These are phyloP conservation scores for Vigna radiata DNA, from an alignment of 306 rosid species.

Conservation along the genomic window DNA sequence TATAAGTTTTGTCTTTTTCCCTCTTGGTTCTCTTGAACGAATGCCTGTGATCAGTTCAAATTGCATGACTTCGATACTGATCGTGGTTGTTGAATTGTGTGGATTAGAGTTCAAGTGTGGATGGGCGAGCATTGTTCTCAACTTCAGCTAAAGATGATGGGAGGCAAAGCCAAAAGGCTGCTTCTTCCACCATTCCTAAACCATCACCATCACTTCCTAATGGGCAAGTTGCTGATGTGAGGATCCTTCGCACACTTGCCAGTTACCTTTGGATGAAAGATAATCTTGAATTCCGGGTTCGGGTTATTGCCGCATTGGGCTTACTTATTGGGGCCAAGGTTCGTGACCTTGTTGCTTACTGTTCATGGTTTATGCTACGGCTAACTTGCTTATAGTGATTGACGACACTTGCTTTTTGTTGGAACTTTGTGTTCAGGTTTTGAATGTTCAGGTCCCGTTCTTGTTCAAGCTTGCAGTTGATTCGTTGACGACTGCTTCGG, in stretches of 20 bases:
- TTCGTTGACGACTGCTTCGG: slow-evolving; percentile 77
- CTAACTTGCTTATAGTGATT: slow-evolving; percentile 36
- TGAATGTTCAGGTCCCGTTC: slow-evolving; percentile 98
- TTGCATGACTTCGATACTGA: slow-evolving; percentile 41
- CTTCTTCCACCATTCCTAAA: slow-evolving; percentile 41
- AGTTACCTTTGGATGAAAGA: slow-evolving; percentile 96
- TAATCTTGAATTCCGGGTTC: slow-evolving; percentile 71
- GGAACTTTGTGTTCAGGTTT: slow-evolving; percentile 58
- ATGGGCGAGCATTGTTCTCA: slow-evolving; percentile 55
- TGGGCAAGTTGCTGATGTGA: slow-evolving; percentile 50
- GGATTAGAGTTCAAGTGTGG: slow-evolving; percentile 47
- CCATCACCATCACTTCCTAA: slow-evolving; percentile 8
- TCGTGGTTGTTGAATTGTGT: slow-evolving; percentile 16
- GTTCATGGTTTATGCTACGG: slow-evolving; percentile 7
- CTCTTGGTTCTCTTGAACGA: background rate
- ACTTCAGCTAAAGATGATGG: slow-evolving; percentile 56
- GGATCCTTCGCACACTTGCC: slow-evolving; percentile 83
- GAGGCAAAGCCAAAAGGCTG: slow-evolving; percentile 33
- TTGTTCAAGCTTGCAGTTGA: slow-evolving; percentile 95
- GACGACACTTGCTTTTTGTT: slow-evolving; percentile 28
- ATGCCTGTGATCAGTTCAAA: slow-evolving; percentile 14
- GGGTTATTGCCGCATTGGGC: slow-evolving; percentile 83
- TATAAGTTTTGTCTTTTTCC: background rate
- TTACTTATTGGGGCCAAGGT: slow-evolving; percentile 97
- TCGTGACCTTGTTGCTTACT: slow-evolving; percentile 8